phyloP scores from a whole-genome alignment of 768 basidiomycete genomes.

The Lactifluus rugatus region DNA sequence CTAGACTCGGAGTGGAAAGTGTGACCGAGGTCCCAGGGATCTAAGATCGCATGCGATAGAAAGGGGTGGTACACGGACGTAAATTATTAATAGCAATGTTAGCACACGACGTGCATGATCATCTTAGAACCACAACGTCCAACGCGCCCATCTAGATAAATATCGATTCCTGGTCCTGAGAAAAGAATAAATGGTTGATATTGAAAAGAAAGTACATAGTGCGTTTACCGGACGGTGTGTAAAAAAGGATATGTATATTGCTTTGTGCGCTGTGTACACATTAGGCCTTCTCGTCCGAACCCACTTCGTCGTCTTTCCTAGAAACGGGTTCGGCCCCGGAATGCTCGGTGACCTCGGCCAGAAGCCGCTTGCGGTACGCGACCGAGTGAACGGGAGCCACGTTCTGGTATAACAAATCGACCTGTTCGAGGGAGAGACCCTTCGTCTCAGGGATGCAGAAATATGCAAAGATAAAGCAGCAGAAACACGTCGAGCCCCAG shows the following conservation, averaged over 20 bases:
- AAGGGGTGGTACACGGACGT: too few relatives aligned
- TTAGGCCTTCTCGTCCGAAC: conserved; percentile 7
- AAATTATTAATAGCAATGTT: too few relatives aligned
- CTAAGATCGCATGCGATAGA: too few relatives aligned
- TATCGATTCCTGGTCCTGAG: background rate
- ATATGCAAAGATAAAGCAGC: conserved; percentile 68
- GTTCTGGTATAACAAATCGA: conserved; percentile 70
- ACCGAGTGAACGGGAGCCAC: conserved; percentile 44
- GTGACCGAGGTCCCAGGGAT: too few relatives aligned
- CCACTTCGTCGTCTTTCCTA: background rate
- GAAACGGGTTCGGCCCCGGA: background rate
- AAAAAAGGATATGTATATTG: background rate
- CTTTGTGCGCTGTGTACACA: background rate
- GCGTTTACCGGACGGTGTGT: background rate
- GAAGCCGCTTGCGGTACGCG: conserved; percentile 26
- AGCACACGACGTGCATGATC: too few relatives aligned
- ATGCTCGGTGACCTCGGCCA: conserved; percentile 1
- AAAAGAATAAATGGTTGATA: background rate
- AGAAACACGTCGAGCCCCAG: conserved; percentile 61
- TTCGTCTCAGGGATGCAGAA: conserved; percentile 79
- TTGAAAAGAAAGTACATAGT: background rate
- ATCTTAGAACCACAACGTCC: background rate
- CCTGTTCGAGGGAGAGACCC: conserved; percentile 76
- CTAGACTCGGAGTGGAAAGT: too few relatives aligned
- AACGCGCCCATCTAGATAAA: background rate